Percentiles rank a stretch among this genome's conserved stretches.
phyloP scores from a whole-genome alignment of 2,329 filamentous ascomycete genomes.

The Capronia americana region DNA sequence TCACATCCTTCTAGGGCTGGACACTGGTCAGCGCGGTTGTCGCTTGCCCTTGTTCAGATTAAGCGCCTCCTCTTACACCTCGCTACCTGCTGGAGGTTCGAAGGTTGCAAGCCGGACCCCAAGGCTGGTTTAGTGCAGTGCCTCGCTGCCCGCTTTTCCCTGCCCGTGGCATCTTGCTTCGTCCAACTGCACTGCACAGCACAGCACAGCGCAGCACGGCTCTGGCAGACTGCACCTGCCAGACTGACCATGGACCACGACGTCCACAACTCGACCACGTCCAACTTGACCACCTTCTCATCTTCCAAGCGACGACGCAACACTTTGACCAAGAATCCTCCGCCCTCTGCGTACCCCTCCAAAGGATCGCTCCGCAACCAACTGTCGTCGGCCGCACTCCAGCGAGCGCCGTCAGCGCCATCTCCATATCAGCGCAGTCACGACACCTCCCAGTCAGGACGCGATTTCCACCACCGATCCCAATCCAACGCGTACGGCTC shows the following conservation, averaged over 20 bases:
- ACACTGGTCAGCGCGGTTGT: conserved; percentile 14
- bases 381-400: conserved; percentile 52
- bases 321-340: conserved; percentile 49
- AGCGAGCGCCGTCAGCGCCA: conserved; percentile 55
- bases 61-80: conserved; percentile 5
- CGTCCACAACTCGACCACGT: conserved; percentile 23
- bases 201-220: not conserved
- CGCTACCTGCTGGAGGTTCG: conserved; percentile 1
- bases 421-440: conserved; percentile 51
- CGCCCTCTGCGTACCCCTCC: conserved; percentile 46
- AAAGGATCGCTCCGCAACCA: conserved; percentile 51
- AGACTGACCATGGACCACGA: conserved; percentile 33
- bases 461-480: conserved; percentile 49
- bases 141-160: conserved; percentile 2
- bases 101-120: conserved; percentile 7
- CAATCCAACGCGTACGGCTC: conserved; percentile 56
- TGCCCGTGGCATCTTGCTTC: conserved; percentile 17
- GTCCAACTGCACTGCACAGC: conserved; percentile 16
- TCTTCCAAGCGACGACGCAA: conserved; percentile 36
- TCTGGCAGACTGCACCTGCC: conserved; percentile 19
- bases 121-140: conserved; percentile 6
- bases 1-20: not conserved
- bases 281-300: conserved; percentile 26
- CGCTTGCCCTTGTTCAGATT: conserved; percentile 11
- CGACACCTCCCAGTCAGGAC: conserved; percentile 41